These are phyloP conservation scores for Spinacia oleracea DNA, from an alignment of 179 eudicot genomes.

Conservation along the genomic window DNA sequence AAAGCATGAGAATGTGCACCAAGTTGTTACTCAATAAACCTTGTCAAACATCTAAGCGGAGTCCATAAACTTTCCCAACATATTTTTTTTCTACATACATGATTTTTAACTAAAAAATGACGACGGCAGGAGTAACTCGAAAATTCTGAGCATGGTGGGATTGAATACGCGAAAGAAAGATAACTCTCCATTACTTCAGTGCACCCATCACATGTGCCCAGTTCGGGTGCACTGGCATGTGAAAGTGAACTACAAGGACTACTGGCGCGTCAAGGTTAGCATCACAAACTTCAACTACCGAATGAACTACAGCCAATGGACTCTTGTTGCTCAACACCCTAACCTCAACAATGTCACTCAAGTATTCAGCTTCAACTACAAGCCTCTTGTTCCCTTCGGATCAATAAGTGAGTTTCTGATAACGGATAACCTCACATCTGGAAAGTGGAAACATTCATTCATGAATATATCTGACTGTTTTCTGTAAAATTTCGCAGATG, in stretches of 20 bases:
- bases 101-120: background rate
- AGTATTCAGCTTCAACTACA: constrained; percentile 86
- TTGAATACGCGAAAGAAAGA: constrained; percentile 66
- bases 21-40: too few species aligned
- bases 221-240: constrained; percentile 88
- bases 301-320: constrained; percentile 73
- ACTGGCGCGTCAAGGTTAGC: constrained; percentile 76
- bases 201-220: constrained; percentile 89
- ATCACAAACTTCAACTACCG: constrained; percentile 78
- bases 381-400: constrained; percentile 65
- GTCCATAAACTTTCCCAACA: too few species aligned
- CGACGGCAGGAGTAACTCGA: constrained; percentile 59
- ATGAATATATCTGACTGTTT: constrained; percentile 12
- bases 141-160: constrained; percentile 54
- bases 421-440: background rate
- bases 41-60: too few species aligned
- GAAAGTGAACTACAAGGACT: constrained; percentile 70
- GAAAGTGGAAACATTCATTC: too few species aligned
- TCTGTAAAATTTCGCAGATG: constrained; percentile 48
- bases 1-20: too few species aligned
- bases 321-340: constrained; percentile 80
- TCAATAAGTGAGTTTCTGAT: constrained; percentile 59
- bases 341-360: constrained; percentile 79
- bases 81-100: too few species aligned
- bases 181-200: constrained; percentile 56